Percentiles rank a stretch among this genome's conserved stretches.
phyloP scores from a whole-genome alignment of 1,284 basidiomycete genomes.

The Cryptococcus wingfieldii region DNA sequence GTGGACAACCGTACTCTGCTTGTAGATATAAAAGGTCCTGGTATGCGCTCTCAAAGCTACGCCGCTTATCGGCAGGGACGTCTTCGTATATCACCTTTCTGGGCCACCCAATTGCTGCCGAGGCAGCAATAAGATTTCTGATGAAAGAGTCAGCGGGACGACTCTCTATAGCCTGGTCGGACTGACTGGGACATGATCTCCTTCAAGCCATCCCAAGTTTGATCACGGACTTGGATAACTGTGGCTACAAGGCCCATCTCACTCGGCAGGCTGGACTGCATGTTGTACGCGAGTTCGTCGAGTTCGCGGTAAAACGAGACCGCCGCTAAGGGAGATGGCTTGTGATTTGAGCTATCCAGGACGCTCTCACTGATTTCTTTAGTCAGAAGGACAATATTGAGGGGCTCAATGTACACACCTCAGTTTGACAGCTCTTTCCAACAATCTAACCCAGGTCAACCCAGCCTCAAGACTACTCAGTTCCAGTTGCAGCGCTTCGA shows the following conservation, averaged over 20 bases:
- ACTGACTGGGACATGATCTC: constrained; percentile 60
- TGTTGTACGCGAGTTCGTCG: constrained; percentile 58
- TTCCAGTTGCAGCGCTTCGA: constrained; percentile 72
- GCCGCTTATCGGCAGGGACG: constrained; percentile 54
- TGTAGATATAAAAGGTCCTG: constrained; percentile 70
- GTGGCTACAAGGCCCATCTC: constrained; percentile 53
- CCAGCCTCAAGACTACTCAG: constrained; percentile 70
- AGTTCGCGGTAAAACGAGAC: constrained; percentile 61
- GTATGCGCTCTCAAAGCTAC: constrained; percentile 69
- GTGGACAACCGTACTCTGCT: constrained; percentile 56
- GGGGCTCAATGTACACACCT: constrained; percentile 57
- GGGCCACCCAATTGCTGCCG: constrained; percentile 79
- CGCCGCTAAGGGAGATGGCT: constrained; percentile 47
- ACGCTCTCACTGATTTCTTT: constrained; percentile 26
- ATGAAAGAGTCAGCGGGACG: not conserved
- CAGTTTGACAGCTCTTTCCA: constrained; percentile 65
- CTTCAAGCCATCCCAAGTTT: constrained; percentile 73
- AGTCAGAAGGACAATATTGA: not conserved
- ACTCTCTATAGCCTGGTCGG: constrained; percentile 10
- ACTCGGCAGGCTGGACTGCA: constrained; percentile 44
- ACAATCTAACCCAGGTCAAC: constrained; percentile 67
- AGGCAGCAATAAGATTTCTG: constrained; percentile 60
- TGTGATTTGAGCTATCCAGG: constrained; percentile 42
- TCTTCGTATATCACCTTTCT: constrained; percentile 60
- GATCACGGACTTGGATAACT: constrained; percentile 56